Evolutionary conservation across 1,284 basidiomycete species (phyloP).

Genomic region (Anthracocystis setariae): DNA sequence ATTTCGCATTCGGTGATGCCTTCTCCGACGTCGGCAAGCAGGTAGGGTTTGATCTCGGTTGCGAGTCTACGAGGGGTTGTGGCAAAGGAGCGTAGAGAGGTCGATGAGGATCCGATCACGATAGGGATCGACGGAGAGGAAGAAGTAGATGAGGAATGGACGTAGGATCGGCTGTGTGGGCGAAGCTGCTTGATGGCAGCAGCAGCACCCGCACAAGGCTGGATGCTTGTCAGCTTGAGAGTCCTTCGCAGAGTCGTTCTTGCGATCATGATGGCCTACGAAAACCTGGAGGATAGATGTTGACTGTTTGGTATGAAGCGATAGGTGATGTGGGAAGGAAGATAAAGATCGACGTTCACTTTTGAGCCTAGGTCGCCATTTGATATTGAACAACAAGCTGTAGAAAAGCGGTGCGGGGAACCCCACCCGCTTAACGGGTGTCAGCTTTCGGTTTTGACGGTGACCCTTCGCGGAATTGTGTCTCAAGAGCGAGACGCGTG

Average conservation of each 20-base stretch:
- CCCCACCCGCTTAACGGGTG: conserved; percentile 10
- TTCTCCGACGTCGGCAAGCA: conserved; percentile 94
- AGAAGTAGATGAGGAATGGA: conserved; percentile 10
- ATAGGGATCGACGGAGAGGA: conserved; percentile 14
- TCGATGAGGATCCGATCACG: conserved; percentile 19
- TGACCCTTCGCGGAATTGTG: not conserved
- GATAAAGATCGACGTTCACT: not conserved
- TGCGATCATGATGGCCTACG: conserved; percentile 17
- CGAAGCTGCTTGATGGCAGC: conserved; percentile 2
- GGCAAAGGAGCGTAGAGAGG: conserved; percentile 32
- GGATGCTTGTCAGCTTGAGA: conserved; percentile 9
- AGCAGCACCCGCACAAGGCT: not conserved
- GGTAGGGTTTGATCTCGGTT: conserved; percentile 72
- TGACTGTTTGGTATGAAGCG: not conserved
- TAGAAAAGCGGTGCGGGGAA: conserved; percentile 13
- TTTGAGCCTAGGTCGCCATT: too few relatives aligned
- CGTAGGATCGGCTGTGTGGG: conserved; percentile 16
- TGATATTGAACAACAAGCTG: too few relatives aligned
- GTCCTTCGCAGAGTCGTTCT: conserved; percentile 20
- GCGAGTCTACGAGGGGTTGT: conserved; percentile 29
- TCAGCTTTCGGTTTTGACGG: conserved; percentile 34
- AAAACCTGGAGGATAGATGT: too few relatives aligned
- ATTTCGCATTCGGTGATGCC: conserved; percentile 71
- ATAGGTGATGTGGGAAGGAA: not conserved
- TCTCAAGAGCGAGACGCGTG: conserved; percentile 6